These are phyloP conservation scores for Xylariales sp. DNA, from an alignment of 2,329 filamentous ascomycete species.

Conservation along the genomic window DNA sequence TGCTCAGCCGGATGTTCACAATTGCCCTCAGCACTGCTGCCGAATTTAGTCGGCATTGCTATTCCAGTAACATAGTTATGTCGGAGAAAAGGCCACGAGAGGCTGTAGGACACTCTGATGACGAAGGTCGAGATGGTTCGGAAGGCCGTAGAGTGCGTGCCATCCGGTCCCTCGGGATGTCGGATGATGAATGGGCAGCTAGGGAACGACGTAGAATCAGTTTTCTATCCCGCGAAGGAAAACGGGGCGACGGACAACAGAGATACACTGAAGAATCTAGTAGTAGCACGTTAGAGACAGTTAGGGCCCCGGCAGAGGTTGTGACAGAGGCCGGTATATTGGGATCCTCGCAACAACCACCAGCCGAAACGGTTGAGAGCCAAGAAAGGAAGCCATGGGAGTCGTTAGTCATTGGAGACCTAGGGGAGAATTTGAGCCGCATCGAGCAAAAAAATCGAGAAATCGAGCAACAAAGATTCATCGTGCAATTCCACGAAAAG, in stretches of 20 bases:
- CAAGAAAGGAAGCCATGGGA: constrained; percentile 44
- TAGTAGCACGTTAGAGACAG: constrained; percentile 11
- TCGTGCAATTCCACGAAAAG: constrained; percentile 45
- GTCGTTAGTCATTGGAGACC: constrained; percentile 51
- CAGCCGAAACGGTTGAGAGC: not conserved
- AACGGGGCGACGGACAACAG: constrained; percentile 12
- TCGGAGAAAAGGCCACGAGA: constrained; percentile 11
- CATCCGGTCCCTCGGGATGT: constrained; percentile 38
- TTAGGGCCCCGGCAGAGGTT: constrained; percentile 15
- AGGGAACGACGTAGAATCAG: constrained; percentile 39
- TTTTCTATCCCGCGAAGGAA: constrained; percentile 21
- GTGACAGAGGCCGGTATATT: not conserved
- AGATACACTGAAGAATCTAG: constrained; percentile 17
- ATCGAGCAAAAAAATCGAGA: constrained; percentile 54
- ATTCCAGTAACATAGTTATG: constrained; percentile 21
- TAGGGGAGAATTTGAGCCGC: constrained; percentile 53
- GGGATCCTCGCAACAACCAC: constrained; percentile 10
- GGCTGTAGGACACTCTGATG: not conserved
- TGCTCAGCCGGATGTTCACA: not conserved
- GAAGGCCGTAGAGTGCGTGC: constrained; percentile 19
- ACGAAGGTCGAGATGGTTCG: constrained; percentile 4
- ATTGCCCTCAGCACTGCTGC: not conserved
- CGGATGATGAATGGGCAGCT: constrained; percentile 40
- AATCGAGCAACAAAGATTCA: constrained; percentile 52
- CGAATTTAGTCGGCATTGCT: not conserved